Base-by-base conservation (phyloP, 2,329 filamentous ascomycete species). In the Chaetomiaceae sp. region DNA sequence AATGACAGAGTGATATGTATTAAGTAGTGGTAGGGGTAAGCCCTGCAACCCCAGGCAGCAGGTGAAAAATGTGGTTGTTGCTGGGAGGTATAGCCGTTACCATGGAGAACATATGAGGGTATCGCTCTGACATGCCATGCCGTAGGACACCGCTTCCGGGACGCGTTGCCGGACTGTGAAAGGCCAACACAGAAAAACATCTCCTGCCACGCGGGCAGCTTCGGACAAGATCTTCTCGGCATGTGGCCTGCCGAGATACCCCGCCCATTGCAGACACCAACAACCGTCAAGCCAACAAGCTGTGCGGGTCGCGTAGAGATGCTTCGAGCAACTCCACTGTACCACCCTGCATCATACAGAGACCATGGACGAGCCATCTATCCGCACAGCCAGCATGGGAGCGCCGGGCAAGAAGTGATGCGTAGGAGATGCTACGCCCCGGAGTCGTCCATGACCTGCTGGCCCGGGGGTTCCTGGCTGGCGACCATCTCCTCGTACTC, bases 401-500 rank as follows among this genome's bases (percentile, higher is more conserved):
- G 25, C 10, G 3, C 25, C n/a, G n/a, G n/a, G n/a, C n/a, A n/a
- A n/a, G n/a, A n/a, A n/a, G n/a, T n/a, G n/a, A n/a, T n/a, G n/a
- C n/a, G n/a, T n/a, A 12, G 25, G 21, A 20, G 7, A 12, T 8
- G 6, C 51, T 58, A 61, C 20, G 55, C 53, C 9, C 58, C 57
- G 14, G 52, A 35, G 21, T 61, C 58, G 20, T 61, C 57, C 56
- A 61, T 58, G 14, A 47, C 55, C 51, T 59, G 58, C 12, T 51
- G 44, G 21, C 52, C 50, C 6, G 50, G 4, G 23, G 61, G 61
- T 42, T 59, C 59, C 47, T 63, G 62, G 41, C 62, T 60, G 14
- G 49, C 57, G 19, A 62, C 61, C 38, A 67, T 70, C 41, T 78
- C 75, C 53, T 78, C 73, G 56, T 76, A 79, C 55, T 78, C 72